These are phyloP conservation scores for Macaranga tanarius DNA, from an alignment of 441 rosid genomes.

Conservation along the genomic window DNA sequence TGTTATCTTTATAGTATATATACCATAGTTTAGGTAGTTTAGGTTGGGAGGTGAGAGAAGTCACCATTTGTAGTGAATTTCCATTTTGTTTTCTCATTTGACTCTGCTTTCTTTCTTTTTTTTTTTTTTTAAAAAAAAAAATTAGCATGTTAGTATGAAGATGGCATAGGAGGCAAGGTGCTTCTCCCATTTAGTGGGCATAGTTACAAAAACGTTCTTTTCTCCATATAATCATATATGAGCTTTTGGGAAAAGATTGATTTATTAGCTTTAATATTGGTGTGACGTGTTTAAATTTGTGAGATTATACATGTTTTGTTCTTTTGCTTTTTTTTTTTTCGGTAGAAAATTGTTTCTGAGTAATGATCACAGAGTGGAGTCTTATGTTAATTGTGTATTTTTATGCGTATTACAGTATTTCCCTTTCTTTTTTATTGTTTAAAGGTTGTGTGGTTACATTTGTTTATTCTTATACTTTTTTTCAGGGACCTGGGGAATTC, in stretches of 20 bases:
- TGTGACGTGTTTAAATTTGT: background rate
- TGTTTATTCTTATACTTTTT: background rate
- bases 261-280: background rate
- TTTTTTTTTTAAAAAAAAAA: no score
- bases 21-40: background rate
- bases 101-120: no score
- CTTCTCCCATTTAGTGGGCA: background rate
- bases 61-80: background rate
- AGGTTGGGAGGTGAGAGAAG: background rate
- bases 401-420: background rate
- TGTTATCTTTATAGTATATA: background rate
- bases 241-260: no score
- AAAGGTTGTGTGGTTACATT: background rate
- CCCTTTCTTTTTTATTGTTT: background rate
- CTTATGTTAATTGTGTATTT: background rate
- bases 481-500: conserved; percentile 95
- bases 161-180: background rate
- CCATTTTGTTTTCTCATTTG: background rate
- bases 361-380: background rate
- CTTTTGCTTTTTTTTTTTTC: background rate
- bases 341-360: background rate
- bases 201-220: background rate
- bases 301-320: no score
- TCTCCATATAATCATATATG: no score
- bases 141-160: no score